These are phyloP conservation scores for Ceratobasidium sp. DNA, from an alignment of 1,284 basidiomycete genomes.

Conservation along the genomic window DNA sequence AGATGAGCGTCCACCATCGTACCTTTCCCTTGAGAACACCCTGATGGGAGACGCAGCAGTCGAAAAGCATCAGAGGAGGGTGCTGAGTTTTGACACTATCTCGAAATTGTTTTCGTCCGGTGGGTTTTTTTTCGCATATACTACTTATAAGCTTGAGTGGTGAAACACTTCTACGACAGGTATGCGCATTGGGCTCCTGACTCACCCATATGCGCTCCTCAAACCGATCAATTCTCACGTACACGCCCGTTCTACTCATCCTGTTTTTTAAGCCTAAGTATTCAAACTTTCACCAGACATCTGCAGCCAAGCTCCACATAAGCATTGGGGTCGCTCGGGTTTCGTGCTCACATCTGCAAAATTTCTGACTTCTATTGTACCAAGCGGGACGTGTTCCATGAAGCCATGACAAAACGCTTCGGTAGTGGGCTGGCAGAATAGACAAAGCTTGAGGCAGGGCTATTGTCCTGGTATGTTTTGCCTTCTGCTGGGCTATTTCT, in stretches of 20 bases:
- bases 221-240: constrained; percentile 78
- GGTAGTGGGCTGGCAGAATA: constrained; percentile 78
- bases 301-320: constrained; percentile 81
- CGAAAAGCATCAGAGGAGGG: constrained; percentile 61
- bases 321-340: constrained; percentile 80
- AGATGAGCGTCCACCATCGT: constrained; percentile 70
- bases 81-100: constrained; percentile 86
- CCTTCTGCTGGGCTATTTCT: constrained; percentile 4
- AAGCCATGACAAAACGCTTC: constrained; percentile 75
- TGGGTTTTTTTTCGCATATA: constrained; percentile 46
- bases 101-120: constrained; percentile 88
- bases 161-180: neutral
- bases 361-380: constrained; percentile 82
- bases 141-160: neutral
- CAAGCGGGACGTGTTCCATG: constrained; percentile 83
- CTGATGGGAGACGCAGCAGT: constrained; percentile 47
- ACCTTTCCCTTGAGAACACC: constrained; percentile 72
- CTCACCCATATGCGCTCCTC: constrained; percentile 78
- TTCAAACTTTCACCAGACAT: constrained; percentile 58
- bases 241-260: no score
- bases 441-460: constrained; percentile 85
- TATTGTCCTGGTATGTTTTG: constrained; percentile 83
- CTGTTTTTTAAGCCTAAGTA: neutral
- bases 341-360: constrained; percentile 71
- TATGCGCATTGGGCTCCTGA: constrained; percentile 82